phyloP scores from a whole-genome alignment of 2,329 filamentous ascomycete genomes.

The Alternaria solani region DNA sequence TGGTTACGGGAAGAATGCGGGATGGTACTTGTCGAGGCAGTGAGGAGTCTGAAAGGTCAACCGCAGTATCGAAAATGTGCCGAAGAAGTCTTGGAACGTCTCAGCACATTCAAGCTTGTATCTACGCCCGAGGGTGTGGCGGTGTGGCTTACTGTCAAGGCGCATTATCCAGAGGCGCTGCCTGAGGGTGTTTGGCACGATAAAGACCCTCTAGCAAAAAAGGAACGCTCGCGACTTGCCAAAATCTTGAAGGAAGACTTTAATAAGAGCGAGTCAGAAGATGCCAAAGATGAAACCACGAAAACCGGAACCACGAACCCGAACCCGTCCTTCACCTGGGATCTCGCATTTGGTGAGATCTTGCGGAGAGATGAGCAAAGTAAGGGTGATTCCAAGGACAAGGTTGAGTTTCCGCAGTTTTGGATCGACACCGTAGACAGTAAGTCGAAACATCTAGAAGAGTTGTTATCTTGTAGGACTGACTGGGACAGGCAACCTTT shows the following conservation, averaged over 20 bases:
- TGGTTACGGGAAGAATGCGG: constrained; percentile 92
- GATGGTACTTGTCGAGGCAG: constrained; percentile 77
- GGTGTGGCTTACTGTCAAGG: constrained; percentile 79
- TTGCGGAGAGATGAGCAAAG: constrained; percentile 35
- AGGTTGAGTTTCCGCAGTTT: constrained; percentile 72
- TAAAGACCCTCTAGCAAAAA: constrained; percentile 74
- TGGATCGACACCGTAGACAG: constrained; percentile 89
- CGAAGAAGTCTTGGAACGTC: constrained; percentile 67
- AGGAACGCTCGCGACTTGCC: constrained; percentile 73
- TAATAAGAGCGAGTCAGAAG: constrained; percentile 60
- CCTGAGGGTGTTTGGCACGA: constrained; percentile 76
- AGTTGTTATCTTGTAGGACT: constrained; percentile 12
- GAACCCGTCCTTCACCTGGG: constrained; percentile 88
- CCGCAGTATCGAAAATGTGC: constrained; percentile 63
- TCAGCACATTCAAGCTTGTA: constrained; percentile 71
- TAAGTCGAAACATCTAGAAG: constrained; percentile 56
- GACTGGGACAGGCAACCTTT: constrained; percentile 73
- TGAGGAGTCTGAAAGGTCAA: constrained; percentile 62
- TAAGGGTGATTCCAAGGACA: constrained; percentile 45
- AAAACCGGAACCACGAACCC: constrained; percentile 79
- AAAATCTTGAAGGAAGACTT: constrained; percentile 82
- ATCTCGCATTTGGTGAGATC: constrained; percentile 69
- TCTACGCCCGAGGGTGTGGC: constrained; percentile 89
- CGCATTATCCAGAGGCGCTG: constrained; percentile 69
- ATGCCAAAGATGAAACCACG: constrained; percentile 53